Evolutionary conservation across 129 eudicot genomes (phyloP), one percentile per base, ranked within the genome.

Genomic region (Lactuca saligna): DNA sequence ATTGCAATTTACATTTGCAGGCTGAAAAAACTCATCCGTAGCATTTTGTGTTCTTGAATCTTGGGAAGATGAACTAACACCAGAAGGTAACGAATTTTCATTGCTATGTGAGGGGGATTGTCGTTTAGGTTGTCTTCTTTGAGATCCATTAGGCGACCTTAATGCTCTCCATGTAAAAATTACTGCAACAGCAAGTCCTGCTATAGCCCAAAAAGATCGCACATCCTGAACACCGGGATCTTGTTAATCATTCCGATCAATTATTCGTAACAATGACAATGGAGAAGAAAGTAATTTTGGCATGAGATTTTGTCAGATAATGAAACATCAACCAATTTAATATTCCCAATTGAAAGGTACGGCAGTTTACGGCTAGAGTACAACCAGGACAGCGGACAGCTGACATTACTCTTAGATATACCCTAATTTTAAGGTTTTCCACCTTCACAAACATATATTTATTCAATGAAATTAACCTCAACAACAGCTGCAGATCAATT

Each of bases 111-210:
- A 37, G 35, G 88, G 44, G 63, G 81, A 60, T 75, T 80, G 92
- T 48, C 85, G 78, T 57, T 87, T 85, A 17, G 90, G 90, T 73
- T 76, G 87, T 79, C 87, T 79, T 77, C 86, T 81, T 72, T 79
- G 95, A 65, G 95, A 78, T 57, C 70, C 86, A 75, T 80, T 85
- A 65, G 92, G 92, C 60, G 85, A 68, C 68, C 96, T 79, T 58
- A 85, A 75, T 14, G 84, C 67, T 76, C 89, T 81, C 92, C 92
- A 91, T 25, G 95, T 79, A 67, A 85, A 90, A 79, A 87, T 76
- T 70, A 91, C 70, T 33, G 95, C 97, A 77, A 91, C 71, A 31
- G 96, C 96, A 69, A 91, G 79, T 39, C 95, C 97, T 5, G 97
- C 97, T 70, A 91, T 63, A 58, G 97, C 86, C 75, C 90, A 86